Percentiles rank a stretch among this genome's conserved stretches.
These are phyloP conservation scores for Tylopilus balloui DNA, from an alignment of 768 basidiomycete species.

Conservation along the genomic window DNA sequence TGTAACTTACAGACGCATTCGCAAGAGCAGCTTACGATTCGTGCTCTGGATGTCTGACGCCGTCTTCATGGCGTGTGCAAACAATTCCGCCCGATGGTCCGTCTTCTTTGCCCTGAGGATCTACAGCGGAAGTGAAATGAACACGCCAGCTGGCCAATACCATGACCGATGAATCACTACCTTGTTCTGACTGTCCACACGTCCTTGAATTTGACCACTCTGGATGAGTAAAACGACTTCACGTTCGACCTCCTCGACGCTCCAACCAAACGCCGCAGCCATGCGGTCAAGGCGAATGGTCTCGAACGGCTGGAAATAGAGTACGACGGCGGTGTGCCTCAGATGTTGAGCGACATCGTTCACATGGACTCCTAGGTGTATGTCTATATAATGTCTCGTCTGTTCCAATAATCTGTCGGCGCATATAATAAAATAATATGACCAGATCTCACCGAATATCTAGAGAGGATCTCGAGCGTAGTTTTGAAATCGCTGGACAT, in stretches of 20 bases:
- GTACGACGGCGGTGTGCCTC: constrained; percentile 70
- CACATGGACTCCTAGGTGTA: constrained; percentile 72
- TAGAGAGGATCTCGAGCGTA: constrained; percentile 68
- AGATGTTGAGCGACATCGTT: constrained; percentile 61
- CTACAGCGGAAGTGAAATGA: constrained; percentile 34
- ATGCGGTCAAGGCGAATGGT: constrained; percentile 81
- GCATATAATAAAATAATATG: not conserved
- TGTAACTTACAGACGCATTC: constrained; percentile 74
- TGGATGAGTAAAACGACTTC: constrained; percentile 78
- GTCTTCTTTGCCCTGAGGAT: constrained; percentile 76
- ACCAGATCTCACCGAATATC: constrained; percentile 54
- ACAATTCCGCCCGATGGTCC: constrained; percentile 74
- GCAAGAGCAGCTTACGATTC: constrained; percentile 73
- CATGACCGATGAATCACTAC: constrained; percentile 33
- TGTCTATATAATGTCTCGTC: constrained; percentile 75
- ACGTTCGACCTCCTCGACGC: constrained; percentile 61
- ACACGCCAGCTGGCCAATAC: not conserved
- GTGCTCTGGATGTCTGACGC: constrained; percentile 67
- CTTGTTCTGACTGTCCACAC: constrained; percentile 89
- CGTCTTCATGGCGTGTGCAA: constrained; percentile 66
- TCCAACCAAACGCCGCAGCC: constrained; percentile 83
- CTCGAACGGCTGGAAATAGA: constrained; percentile 89
- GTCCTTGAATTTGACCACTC: constrained; percentile 69
- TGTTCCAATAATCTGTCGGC: constrained; percentile 24
- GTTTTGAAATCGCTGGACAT: constrained; percentile 83